Conservation (phyloP, 2,329 filamentous ascomycete species). For the Bipolaris gigantea region DNA sequence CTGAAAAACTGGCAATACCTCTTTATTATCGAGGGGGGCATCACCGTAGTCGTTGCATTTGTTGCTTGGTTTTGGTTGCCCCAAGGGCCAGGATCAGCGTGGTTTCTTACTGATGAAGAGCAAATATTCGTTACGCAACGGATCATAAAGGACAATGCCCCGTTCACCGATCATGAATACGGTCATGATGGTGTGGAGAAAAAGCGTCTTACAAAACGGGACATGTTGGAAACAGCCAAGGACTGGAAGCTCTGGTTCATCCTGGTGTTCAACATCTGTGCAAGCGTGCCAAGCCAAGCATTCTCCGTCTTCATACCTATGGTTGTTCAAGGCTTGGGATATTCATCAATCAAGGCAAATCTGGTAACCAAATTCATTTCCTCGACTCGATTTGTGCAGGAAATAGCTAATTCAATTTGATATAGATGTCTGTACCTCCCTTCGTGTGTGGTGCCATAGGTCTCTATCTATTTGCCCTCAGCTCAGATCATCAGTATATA, state of each 20-base stretch:
- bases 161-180: constrained; percentile 1
- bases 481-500: constrained; percentile 44
- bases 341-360: constrained; percentile 23
- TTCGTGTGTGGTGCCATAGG: constrained; percentile 53
- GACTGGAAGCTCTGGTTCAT: constrained; percentile 32
- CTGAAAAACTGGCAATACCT: constrained; percentile 54
- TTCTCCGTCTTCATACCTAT: constrained; percentile 52
- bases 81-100: constrained; percentile 32
- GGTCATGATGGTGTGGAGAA: constrained; percentile 4
- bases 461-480: constrained; percentile 50
- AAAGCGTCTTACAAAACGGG: constrained; percentile 18
- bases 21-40: constrained; percentile 48
- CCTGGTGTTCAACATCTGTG: constrained; percentile 47
- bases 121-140: constrained; percentile 19
- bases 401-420: neutral
- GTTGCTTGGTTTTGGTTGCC: constrained; percentile 33
- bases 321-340: constrained; percentile 45
- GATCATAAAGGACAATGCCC: constrained; percentile 20
- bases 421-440: constrained; percentile 50
- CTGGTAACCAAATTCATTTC: constrained; percentile 9
- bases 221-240: constrained; percentile 19
- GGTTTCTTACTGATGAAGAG: constrained; percentile 44
- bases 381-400: neutral
- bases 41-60: constrained; percentile 37
- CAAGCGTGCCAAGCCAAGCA: constrained; percentile 45